Evolutionary conservation across 2,329 filamentous ascomycete genomes (phyloP), one percentile per base, ranked within the genome.

Genomic region (Dendrostoma leiphaemia): DNA sequence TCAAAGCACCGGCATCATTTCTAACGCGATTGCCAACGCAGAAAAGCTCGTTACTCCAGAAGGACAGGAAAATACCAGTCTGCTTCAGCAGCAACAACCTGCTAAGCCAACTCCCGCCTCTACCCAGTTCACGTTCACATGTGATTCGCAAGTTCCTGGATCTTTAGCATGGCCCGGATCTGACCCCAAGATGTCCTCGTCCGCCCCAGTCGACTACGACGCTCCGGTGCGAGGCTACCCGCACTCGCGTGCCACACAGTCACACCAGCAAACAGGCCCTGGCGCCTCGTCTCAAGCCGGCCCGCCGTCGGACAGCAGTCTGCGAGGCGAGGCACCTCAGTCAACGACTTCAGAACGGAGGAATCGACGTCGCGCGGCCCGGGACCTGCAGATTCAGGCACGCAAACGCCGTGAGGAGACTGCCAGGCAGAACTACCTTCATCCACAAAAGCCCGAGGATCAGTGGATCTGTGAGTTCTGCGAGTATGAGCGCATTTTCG

Each of bases 391-490:
- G 1, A 73, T 84, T 58, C 90, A 91, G 54, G 92, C 91, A 24
- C 84, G 85, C 23, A 84, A 91, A 60, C 88, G 94, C 6, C 87
- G 88, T 56, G 82, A 89, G 44, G 81, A 90, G 64, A 89, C 94
- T 57, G 83, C 89, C 63, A 87, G 89, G 60, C 81, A 83, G 53
- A 95, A 94, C 68, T 84, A 83, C 58, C 85, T 89, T 63, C 86
- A 89, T 64, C 88, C 89, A 1, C 88, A 89, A 2, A 73, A 74
- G 29, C 62, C 63, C 2, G 88, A 90, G 60, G 90, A 96, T 58
- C 82, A 91, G 48, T 97, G 92, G 90, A 91, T 97, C 44, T 99
- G 94, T 72, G 90, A 97, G 65, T 97, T 97, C 68, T 99, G 94
- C 75, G 94, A 99, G 70, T 99, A 97, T 67, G 93, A 97, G 71